phyloP scores from a whole-genome alignment of 2,329 filamentous ascomycete genomes.

The Fusarium hainanense region DNA sequence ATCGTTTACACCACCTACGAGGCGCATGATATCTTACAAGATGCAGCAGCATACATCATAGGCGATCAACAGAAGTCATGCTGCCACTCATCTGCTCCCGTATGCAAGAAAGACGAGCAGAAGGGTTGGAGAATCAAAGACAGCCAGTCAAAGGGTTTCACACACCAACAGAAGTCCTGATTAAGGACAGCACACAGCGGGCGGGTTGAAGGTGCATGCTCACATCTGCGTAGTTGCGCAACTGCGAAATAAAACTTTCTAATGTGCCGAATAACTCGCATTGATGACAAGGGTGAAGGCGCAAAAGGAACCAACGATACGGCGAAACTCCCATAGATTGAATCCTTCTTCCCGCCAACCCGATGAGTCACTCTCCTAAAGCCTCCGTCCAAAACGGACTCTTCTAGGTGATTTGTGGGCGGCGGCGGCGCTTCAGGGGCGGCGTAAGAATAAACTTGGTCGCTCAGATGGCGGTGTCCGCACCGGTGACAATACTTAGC shows the following conservation, averaged over 20 bases:
- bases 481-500: slow-evolving; percentile 39
- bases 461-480: slow-evolving; percentile 36
- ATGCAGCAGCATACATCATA: slow-evolving; percentile 31
- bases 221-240: slow-evolving; percentile 13
- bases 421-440: slow-evolving; percentile 33
- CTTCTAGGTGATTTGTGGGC: slow-evolving; percentile 32
- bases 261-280: slow-evolving; percentile 43
- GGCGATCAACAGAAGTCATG: slow-evolving; percentile 23
- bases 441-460: slow-evolving; percentile 28
- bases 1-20: slow-evolving; percentile 16
- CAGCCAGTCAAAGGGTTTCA: slow-evolving; percentile 35
- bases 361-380: slow-evolving; percentile 41
- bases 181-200: slow-evolving; percentile 32
- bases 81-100: slow-evolving; percentile 32
- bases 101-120: slow-evolving; percentile 40
- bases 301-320: slow-evolving; percentile 25
- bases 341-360: slow-evolving; percentile 31
- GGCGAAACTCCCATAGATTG: slow-evolving; percentile 21
- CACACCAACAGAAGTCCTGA: slow-evolving; percentile 10
- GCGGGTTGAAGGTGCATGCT: slow-evolving; percentile 35
- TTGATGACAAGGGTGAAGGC: slow-evolving; percentile 28
- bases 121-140: slow-evolving; percentile 22
- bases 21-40: slow-evolving; percentile 25
- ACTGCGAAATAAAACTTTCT: slow-evolving; percentile 28
- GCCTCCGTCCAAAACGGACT: slow-evolving; percentile 25